Base-by-base conservation (phyloP, 2,329 filamentous ascomycete genomes). In the Pseudocercospora cruenta region DNA sequence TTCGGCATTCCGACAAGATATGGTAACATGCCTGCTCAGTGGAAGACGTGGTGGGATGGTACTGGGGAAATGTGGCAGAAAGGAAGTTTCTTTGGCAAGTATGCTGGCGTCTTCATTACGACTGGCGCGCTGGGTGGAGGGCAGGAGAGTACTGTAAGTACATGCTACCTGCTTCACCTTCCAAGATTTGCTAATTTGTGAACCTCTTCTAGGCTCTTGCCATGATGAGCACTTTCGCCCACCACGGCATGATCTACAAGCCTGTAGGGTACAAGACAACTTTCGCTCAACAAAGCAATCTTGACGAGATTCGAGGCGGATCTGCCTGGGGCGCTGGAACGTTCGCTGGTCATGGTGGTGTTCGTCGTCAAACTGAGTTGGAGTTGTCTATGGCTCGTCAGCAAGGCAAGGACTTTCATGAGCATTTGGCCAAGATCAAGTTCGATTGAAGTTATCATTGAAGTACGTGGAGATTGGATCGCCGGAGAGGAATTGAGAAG, bases 11-110 rank as follows among this genome's bases (percentile, higher is more conserved):
- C 94, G 67, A 97, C 94, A 55, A 88, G 94, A 72, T 97, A 91
- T 83, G 94, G 94, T 75, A 97, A 95, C 87, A 96, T 96, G 86
- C 93, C 94, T 58, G 91, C 90, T 21, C 94, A 97, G 83, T 96
- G 91, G 91, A 96, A 94, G 85, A 77, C 87, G 53, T 93, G 92
- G 85, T 95, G 92, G 91, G 94, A 97, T 84, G 86, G 87, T 81
- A 93, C 92, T 24, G 93, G 93, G 77, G 84, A 86, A 74, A 90
- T 94, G 80, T 97, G 94, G 94, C 80, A 84, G 63, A 78, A 81
- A 16, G 94, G 94, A 67, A 87, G 84, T 45, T 71, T 58, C 64
- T 70, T 64, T 72, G 93, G 93, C 82, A 97, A 97, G 85, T 88
- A 91, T 76, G 94, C 90, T 63, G 94, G 94, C 75, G 71, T 96